Percentiles rank a stretch among this genome's conserved stretches.
These are phyloP conservation scores for Alternaria postmessia DNA, from an alignment of 2,329 filamentous ascomycete genomes.

Conservation along the genomic window DNA sequence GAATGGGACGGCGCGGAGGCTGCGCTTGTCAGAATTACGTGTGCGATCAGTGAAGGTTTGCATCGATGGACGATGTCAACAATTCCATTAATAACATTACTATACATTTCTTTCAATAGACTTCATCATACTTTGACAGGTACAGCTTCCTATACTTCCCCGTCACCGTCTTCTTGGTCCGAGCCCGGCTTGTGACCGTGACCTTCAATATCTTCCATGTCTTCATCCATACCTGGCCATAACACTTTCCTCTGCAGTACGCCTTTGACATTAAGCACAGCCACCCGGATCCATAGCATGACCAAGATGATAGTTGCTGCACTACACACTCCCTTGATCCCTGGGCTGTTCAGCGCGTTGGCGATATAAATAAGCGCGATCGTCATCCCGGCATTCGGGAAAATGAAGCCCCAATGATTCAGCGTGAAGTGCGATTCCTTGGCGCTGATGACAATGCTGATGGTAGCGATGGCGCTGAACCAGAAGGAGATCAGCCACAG, in stretches of 20 bases:
- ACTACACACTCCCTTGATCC: slow-evolving; percentile 61
- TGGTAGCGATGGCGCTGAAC: slow-evolving; percentile 57
- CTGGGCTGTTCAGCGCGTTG: slow-evolving; percentile 59
- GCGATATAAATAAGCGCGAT: slow-evolving; percentile 63
- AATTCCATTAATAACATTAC: not conserved
- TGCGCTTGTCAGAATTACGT: not conserved
- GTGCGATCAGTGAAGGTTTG: not conserved
- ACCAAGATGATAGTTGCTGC: slow-evolving; percentile 64
- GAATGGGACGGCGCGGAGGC: not conserved
- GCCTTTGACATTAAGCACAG: slow-evolving; percentile 59
- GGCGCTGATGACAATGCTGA: slow-evolving; percentile 48
- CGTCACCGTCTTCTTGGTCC: slow-evolving; percentile 10
- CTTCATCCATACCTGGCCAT: slow-evolving; percentile 68
- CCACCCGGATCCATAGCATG: slow-evolving; percentile 63
- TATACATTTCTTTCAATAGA: not conserved
- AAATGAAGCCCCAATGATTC: slow-evolving; percentile 67
- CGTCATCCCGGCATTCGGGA: slow-evolving; percentile 69
- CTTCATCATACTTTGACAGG: not conserved
- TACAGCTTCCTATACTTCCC: not conserved
- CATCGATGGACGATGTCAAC: not conserved
- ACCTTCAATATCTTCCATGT: slow-evolving; percentile 52
- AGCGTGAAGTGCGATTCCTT: slow-evolving; percentile 50
- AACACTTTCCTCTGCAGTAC: slow-evolving; percentile 58
- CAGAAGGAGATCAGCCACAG: slow-evolving; percentile 60
- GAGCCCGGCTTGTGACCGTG: slow-evolving; percentile 20